Evolutionary conservation across 176 grass and related monocot genomes (phyloP).

Genomic region (Melocanna baccifera): DNA sequence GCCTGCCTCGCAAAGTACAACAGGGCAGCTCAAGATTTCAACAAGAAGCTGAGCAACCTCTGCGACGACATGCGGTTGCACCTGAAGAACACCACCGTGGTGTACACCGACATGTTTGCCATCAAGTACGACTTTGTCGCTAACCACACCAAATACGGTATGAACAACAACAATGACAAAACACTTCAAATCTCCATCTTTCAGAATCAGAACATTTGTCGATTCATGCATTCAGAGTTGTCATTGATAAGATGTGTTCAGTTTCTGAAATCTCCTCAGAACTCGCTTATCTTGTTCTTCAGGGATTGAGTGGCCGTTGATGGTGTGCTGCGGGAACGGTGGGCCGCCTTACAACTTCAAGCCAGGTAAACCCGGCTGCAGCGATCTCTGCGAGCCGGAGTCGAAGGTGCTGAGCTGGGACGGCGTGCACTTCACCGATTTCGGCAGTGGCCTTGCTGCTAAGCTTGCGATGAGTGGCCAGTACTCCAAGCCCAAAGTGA

Average conservation of each 20-base stretch:
- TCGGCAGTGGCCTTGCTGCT: constrained; percentile 40
- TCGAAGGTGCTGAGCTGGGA: constrained; percentile 58
- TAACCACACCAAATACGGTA: constrained; percentile 73
- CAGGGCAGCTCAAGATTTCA: constrained; percentile 53
- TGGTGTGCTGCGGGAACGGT: constrained; percentile 74
- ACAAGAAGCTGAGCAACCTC: constrained; percentile 54
- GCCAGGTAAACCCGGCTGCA: constrained; percentile 22
- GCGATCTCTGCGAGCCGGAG: constrained; percentile 34
- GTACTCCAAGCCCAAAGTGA: constrained; percentile 52
- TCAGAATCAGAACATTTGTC: not conserved
- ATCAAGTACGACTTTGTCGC: constrained; percentile 87
- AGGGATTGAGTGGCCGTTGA: constrained; percentile 71
- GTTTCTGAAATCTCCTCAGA: not conserved
- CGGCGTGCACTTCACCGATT: constrained; percentile 54
- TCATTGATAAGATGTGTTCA: not conserved
- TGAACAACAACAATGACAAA: not conserved
- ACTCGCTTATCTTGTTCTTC: not conserved
- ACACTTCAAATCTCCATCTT: not conserved
- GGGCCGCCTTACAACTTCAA: constrained; percentile 67
- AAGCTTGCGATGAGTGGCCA: constrained; percentile 37
- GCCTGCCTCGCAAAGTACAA: constrained; percentile 63
- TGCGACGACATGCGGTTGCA: constrained; percentile 44
- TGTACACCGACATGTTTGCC: constrained; percentile 81
- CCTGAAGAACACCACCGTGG: constrained; percentile 60
- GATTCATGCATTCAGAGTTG: not conserved